Conservation (phyloP, 129 eudicot genomes). For the Silybum marianum region DNA sequence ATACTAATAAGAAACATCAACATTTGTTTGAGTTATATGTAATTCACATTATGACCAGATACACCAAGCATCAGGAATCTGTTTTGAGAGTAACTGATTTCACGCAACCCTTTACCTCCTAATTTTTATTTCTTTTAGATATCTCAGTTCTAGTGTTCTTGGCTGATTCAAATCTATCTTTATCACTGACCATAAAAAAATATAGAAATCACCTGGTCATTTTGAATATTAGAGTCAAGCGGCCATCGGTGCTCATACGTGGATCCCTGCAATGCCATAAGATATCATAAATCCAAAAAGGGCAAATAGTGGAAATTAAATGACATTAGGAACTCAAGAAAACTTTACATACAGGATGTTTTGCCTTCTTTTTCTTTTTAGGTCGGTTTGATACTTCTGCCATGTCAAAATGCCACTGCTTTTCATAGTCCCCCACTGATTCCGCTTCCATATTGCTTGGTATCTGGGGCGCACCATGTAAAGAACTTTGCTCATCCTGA, state of each 20-base stretch:
- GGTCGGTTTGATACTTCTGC: conserved; percentile 69
- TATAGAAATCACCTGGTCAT: conserved; percentile 66
- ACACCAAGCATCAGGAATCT: background rate
- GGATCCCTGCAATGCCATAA: conserved; percentile 46
- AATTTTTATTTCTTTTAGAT: background rate
- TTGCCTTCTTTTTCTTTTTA: conserved; percentile 89
- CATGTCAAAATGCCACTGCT: conserved; percentile 59
- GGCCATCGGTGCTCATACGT: conserved; percentile 77
- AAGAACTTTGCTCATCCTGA: conserved; percentile 85
- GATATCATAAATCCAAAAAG: background rate
- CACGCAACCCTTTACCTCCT: too few relatives aligned
- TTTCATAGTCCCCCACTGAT: conserved; percentile 67
- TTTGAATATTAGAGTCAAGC: conserved; percentile 61
- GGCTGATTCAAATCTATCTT: background rate
- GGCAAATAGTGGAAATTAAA: conserved; percentile 9
- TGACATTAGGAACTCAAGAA: conserved; percentile 1
- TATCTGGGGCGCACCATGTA: conserved; percentile 58
- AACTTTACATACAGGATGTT: conserved; percentile 55
- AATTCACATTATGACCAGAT: background rate
- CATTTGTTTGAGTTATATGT: background rate
- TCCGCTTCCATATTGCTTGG: conserved; percentile 77
- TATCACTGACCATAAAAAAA: background rate
- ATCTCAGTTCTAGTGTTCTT: background rate
- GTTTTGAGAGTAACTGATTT: too few relatives aligned
- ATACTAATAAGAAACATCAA: background rate